Conservation (phyloP, 2,329 filamentous ascomycete species). For the Aspergillus uvarum region DNA sequence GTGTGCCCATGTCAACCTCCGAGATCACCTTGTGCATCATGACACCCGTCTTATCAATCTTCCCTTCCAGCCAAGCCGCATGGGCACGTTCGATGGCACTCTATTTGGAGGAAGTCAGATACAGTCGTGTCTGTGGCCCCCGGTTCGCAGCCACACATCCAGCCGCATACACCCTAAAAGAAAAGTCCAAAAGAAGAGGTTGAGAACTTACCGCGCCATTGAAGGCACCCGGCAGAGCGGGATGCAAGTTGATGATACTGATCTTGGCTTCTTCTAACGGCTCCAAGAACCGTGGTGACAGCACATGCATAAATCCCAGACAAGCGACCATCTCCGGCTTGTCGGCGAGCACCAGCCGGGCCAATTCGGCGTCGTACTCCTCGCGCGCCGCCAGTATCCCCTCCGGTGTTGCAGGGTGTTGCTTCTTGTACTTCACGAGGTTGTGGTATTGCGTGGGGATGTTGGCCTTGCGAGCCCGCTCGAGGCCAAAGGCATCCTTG, state of each 20-base stretch:
- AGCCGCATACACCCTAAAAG: not conserved
- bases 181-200: not conserved
- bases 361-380: constrained; percentile 74
- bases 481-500: constrained; percentile 63
- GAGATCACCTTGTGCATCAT: constrained; percentile 85
- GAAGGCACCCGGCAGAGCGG: constrained; percentile 70
- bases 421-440: constrained; percentile 72
- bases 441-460: constrained; percentile 83
- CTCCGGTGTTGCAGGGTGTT: constrained; percentile 57
- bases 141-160: not conserved
- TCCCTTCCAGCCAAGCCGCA: constrained; percentile 67
- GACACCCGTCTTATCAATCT: constrained; percentile 69
- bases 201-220: constrained; percentile 60
- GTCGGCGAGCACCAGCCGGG: constrained; percentile 63
- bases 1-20: constrained; percentile 76
- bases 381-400: constrained; percentile 56
- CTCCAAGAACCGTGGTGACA: constrained; percentile 67
- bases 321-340: constrained; percentile 74
- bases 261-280: constrained; percentile 64
- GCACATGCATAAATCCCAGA: constrained; percentile 85
- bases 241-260: constrained; percentile 79
- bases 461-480: constrained; percentile 57
- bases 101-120: constrained; percentile 18
- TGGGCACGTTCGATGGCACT: constrained; percentile 76
- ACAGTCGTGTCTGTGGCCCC: not conserved